Base-by-base conservation (phyloP, 2,329 filamentous ascomycete genomes). In the Apiospora arundinis region DNA sequence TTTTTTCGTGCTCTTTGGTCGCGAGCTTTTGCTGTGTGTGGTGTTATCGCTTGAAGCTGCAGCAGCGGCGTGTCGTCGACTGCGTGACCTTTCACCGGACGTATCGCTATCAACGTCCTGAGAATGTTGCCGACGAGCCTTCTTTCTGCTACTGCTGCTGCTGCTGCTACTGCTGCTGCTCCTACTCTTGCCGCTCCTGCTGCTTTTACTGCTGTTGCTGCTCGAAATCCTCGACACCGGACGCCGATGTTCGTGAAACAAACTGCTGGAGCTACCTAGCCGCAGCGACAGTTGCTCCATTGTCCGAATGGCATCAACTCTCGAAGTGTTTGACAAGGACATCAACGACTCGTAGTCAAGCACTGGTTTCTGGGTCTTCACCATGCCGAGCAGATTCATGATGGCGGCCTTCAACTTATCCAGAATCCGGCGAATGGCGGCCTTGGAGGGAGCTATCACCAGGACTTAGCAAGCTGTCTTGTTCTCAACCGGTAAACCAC, bases 321-420 rank as follows among this genome's bases (percentile, higher is more conserved):
- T 81, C 0, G 86, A 87, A 3, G 82, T 77, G 71, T 83, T 84
- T 4, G 86, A 88, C 40, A 89, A 75, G 7, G 83, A 81, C 72
- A 84, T 78, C 40, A 89, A 80, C 2, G 84, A 84, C 37, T 82
- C 80, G 72, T 85, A 87, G 77, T 87, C 84, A 56, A 87, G 74
- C 40, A 75, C 75, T 1, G 80, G 81, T 46, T 75, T 75, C 63
- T 80, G 76, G 45, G 77, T 79, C 70, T 77, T 80, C 21, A 81
- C 81, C 49, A 81, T 74, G n/a, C 78, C 77, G 68, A 85, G 76
- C 7, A 86, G 76, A 21, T 78, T 80, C n/a, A 80, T 40, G 74
- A 88, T 81, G 21, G 83, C 83, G 9, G 79, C 79, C 67, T 80
- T 83, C 46, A 89, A 79, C 60, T 81, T 84, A 71, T 81, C 82